phyloP scores from a whole-genome alignment of 495 filamentous ascomycete species.

The Cetradonia linearis region DNA sequence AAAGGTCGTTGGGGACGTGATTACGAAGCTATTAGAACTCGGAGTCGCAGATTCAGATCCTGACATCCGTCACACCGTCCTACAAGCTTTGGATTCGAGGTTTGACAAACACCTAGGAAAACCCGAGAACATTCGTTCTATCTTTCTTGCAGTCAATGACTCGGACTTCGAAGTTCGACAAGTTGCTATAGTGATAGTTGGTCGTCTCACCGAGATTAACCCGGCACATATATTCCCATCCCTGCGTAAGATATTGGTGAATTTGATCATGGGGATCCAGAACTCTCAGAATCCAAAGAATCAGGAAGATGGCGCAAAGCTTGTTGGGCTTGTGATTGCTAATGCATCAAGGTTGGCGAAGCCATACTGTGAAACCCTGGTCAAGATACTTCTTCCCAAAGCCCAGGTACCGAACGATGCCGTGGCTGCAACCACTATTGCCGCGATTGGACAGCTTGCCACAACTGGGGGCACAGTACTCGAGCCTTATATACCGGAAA shows the following conservation, averaged over 20 bases:
- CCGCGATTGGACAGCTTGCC: conserved; percentile 84
- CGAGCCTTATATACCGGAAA: conserved; percentile 69
- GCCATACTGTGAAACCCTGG: conserved; percentile 92
- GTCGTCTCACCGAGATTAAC: conserved; percentile 80
- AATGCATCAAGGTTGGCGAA: conserved; percentile 86
- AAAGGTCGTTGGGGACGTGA: conserved; percentile 93
- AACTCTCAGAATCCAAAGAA: conserved; percentile 88
- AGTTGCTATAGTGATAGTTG: conserved; percentile 91
- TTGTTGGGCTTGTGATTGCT: conserved; percentile 83
- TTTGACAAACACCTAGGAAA: conserved; percentile 93
- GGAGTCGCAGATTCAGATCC: conserved; percentile 85
- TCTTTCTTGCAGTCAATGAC: conserved; percentile 96
- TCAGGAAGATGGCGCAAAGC: conserved; percentile 89
- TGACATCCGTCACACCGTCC: conserved; percentile 76
- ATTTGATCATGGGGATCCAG: conserved; percentile 88
- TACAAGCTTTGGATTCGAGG: conserved; percentile 77
- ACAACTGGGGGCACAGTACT: conserved; percentile 89
- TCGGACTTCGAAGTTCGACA: conserved; percentile 85
- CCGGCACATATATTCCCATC: conserved; percentile 96
- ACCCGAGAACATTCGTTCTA: conserved; percentile 86
- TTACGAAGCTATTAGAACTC: conserved; percentile 88
- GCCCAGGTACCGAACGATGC: conserved; percentile 70
- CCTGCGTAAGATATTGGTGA: conserved; percentile 84
- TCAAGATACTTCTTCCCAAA: conserved; percentile 80
- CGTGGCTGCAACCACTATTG: conserved; percentile 85